Evolutionary conservation across 768 basidiomycete genomes (phyloP), one percentile per base, ranked within the genome.

Genomic region (Leccinum truebloodii): DNA sequence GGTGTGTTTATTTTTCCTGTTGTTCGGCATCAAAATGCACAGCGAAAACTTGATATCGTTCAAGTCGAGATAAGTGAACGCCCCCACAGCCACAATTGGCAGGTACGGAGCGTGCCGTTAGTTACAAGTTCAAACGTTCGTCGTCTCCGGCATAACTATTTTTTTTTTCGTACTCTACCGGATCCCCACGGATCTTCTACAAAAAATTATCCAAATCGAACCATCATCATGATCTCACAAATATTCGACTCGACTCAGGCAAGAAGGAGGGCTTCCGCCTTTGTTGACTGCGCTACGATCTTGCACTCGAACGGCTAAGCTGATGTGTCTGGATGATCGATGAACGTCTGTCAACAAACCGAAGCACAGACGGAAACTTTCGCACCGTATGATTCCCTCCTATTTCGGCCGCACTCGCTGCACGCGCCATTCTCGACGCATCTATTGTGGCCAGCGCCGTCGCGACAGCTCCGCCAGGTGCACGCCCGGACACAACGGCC

Each of bases 11-110:
- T 63, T 51, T 1, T 69, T 46, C n/a, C 60, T 67, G 1, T 64
- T 59, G 55, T 64, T 58, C n/a, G 67, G 68, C 72, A 73, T 71
- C 20, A 37, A 30, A n/a, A 18, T 37, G 50, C n/a, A 56, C 14
- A 4, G 32, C 7, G 52, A 32, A 62, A 37, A 46, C 46, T 52
- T 37, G 24, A n/a, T 24, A 28, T 53, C 32, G 55, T 56, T 49
- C 34, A 13, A 34, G 58, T 34, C 10, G 49, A 48, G 44, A 41
- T 34, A 35, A 22, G 22, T 22, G 22, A 39, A n/a, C 28, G 46
- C 22, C 4, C 2, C 2, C 44, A 20, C 20, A 46, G 44, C 44
- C 44, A 46, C 7, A 46, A 20, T 41, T 41, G 8, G 39, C 5
- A 41, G 3, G 37, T 37, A 37, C 37, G 37, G 37, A 37, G 37